Base-by-base conservation (phyloP, 2,329 filamentous ascomycete species). In the Fusarium nygamai region DNA sequence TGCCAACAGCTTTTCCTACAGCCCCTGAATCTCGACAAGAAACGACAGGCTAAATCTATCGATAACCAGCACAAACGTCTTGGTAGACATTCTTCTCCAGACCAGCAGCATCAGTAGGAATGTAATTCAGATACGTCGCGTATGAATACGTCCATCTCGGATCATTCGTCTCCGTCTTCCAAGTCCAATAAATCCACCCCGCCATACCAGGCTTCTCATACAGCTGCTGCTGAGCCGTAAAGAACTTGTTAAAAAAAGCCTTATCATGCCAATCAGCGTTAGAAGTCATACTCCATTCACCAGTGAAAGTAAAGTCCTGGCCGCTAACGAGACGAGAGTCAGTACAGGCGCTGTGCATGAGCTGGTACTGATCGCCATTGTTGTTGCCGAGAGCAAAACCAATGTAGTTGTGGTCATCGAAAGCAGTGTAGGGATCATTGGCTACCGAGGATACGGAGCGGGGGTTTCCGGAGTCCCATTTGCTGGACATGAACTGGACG, bases 271-370 rank as follows among this genome's bases (percentile, higher is more conserved):
- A 75, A 10, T 73, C 72, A 0, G 64, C 60, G 10, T 46, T 39
- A 0, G 72, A 75, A 0, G 72, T 75, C 72, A 75, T 75, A 17
- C 72, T 75, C 72, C 72, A 75, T 62, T 75, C 72, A 16, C 72
- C 72, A 0, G 72, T 75, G 3, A 75, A 36, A 3, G 43, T 41
- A n/a, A 72, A 75, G 11, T 67, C 65, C 24, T 75, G 69, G 11
- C 72, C 72, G 0, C 46, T 31, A 0, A 75, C 69, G 4, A 75
- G 59, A 1, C 72, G 61, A 1, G 50, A 59, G n/a, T 75, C 72
- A 1, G 64, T 61, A 3, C 72, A 75, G 3, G 72, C 72, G 38
- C 72, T 73, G 29, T 60, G 72, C 72, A 75, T 75, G 6, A 73
- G 62, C 22, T 50, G 33, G 6, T 27, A 8, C 6, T 69, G 31